Percentiles rank a stretch among this genome's conserved stretches.
phyloP scores from a whole-genome alignment of 1,284 basidiomycete species.

The Caloboletus firmus region DNA sequence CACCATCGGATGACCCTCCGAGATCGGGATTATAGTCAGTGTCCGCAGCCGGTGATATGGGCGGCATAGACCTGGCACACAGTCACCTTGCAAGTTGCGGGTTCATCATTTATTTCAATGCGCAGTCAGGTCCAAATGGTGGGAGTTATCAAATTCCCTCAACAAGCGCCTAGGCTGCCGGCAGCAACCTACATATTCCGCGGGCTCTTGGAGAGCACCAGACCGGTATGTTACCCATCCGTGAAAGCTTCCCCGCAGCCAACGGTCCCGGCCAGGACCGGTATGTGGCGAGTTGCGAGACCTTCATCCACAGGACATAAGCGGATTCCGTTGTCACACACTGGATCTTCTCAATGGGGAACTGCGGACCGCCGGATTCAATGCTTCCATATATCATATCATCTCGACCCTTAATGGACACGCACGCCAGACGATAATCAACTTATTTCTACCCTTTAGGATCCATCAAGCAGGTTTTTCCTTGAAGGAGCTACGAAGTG shows the following conservation, averaged over 20 bases:
- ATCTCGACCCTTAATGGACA: background rate
- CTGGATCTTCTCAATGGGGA: background rate
- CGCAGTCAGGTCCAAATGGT: no score
- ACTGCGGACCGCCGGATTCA: background rate
- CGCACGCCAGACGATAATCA: background rate
- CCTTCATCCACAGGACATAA: background rate
- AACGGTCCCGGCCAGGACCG: background rate
- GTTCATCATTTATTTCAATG: background rate
- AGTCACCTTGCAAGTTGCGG: background rate
- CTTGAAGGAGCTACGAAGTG: background rate
- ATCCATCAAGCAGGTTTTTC: background rate
- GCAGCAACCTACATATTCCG: background rate
- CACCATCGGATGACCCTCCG: no score
- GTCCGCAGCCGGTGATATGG: no score
- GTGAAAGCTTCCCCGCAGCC: background rate
- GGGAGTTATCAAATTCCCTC: background rate
- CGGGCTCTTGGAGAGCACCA: background rate
- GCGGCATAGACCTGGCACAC: background rate
- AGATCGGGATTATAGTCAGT: no score
- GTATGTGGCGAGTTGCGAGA: background rate
- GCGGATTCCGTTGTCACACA: background rate
- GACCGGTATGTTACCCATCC: background rate
- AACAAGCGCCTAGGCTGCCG: no score
- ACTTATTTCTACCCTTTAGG: background rate
- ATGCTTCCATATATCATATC: background rate